Base-by-base conservation (phyloP, 176 grass and related monocot species). In the Saccharum officinarum region DNA sequence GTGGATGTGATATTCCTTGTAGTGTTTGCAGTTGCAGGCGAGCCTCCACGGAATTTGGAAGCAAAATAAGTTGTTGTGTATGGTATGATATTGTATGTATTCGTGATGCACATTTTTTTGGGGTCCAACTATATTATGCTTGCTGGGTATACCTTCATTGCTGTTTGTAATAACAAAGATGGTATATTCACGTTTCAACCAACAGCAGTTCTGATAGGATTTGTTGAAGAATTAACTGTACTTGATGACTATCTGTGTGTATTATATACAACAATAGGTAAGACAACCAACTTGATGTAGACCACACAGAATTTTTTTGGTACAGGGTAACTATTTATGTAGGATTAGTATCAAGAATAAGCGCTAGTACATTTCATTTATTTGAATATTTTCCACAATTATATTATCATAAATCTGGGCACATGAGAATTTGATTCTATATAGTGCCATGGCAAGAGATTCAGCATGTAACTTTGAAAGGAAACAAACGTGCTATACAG, bases 51-150 rank as follows among this genome's bases (percentile, higher is more conserved):
- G 17, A 20, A 14, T 69, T 36, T 82, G n/a, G 34, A 59, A 33
- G 66, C 37, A 13, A 34, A 34, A 16, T 5, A 13, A 20, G 1
- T 5, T 44, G 22, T 13, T 64, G 31, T 39, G 46, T 62, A 71
- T 69, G 59, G 66, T 61, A 44, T 63, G 73, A 20, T 82, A 47
- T 47, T 73, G 39, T 66, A 65, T 71, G 69, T 71, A 16, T 47
- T 17, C 10, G 7, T 47, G 67, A 87, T 70, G 38, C 64, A 49
- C 41, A 64, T 73, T 50, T 71, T 55, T 3, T 37, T 6, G 36
- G 6, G 3, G 66, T 36, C 78, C 10, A 12, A 10, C 13, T 69
- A 68, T 36, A 10, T 36, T 46, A 15, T 45, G 18, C 28, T 28
- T 31, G 67, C 18, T 1, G 4, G 63, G 41, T 14, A 25, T 75